phyloP scores from a whole-genome alignment of 2,329 filamentous ascomycete genomes.

The Botrytis fabae region DNA sequence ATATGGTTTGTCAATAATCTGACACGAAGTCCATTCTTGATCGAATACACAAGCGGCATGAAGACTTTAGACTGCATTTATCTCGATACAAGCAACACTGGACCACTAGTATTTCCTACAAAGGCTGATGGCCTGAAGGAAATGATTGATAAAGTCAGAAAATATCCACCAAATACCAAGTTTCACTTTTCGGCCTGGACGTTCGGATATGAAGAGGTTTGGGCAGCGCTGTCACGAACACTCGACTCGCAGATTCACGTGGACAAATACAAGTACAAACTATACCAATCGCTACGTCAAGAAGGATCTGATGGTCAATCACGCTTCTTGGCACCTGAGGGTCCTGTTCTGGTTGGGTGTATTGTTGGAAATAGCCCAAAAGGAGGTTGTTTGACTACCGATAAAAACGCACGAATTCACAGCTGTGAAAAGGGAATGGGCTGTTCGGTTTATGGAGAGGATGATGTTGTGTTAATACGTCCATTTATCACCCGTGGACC shows the following conservation, averaged over 20 bases:
- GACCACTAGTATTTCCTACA: constrained; percentile 51
- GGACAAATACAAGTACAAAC: constrained; percentile 72
- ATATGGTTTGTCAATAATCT: constrained; percentile 81
- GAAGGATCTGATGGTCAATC: constrained; percentile 44
- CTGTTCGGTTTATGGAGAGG: constrained; percentile 51
- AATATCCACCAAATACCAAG: constrained; percentile 70
- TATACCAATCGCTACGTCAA: constrained; percentile 65
- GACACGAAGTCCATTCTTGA: constrained; percentile 66
- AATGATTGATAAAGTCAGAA: constrained; percentile 65
- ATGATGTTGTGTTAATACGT: constrained; percentile 69
- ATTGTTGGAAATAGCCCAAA: constrained; percentile 70
- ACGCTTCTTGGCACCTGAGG: constrained; percentile 54
- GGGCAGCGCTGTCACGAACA: constrained; percentile 74
- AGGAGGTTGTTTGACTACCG: constrained; percentile 69
- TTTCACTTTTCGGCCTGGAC: constrained; percentile 92
- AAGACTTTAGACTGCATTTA: constrained; percentile 79
- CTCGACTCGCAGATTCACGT: constrained; percentile 74
- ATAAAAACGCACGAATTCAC: constrained; percentile 67
- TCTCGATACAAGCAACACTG: constrained; percentile 78
- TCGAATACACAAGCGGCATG: constrained; percentile 69
- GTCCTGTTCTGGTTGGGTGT: constrained; percentile 70
- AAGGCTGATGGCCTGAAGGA: constrained; percentile 77
- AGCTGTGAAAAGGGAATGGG: constrained; percentile 77
- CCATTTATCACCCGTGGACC: constrained; percentile 70
- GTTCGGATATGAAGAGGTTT: constrained; percentile 90